Evolutionary conservation across 2,329 filamentous ascomycete genomes (phyloP).

Genomic region (Metarhizium album): DNA sequence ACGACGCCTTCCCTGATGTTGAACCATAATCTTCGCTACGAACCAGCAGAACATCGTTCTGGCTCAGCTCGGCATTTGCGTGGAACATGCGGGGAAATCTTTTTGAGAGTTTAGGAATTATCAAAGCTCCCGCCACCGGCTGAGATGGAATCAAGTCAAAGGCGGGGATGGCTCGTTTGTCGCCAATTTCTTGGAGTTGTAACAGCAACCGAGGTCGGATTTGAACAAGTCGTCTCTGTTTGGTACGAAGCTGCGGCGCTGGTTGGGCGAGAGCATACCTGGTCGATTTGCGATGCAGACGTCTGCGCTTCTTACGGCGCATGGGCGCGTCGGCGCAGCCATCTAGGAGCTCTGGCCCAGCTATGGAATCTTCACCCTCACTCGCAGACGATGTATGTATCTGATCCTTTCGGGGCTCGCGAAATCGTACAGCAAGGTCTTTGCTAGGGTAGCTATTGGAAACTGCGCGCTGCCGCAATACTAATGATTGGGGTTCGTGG

Average conservation of each 20-base stretch:
- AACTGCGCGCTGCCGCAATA: constrained; percentile 18
- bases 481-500: background rate
- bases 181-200: constrained; percentile 58
- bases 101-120: constrained; percentile 47
- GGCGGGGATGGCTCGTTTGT: constrained; percentile 52
- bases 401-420: constrained; percentile 22
- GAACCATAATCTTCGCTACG: constrained; percentile 55
- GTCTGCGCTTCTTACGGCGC: constrained; percentile 30
- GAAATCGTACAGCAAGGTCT: constrained; percentile 37
- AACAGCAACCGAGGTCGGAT: constrained; percentile 58
- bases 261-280: constrained; percentile 59
- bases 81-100: constrained; percentile 54
- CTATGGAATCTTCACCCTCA: constrained; percentile 36
- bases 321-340: constrained; percentile 29
- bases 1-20: constrained; percentile 16
- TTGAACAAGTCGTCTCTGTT: constrained; percentile 56
- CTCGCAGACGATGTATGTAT: constrained; percentile 22
- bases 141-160: constrained; percentile 65
- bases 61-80: constrained; percentile 51
- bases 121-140: constrained; percentile 43
- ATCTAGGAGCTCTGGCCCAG: constrained; percentile 35
- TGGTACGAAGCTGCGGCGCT: constrained; percentile 43
- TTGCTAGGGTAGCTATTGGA: constrained; percentile 29
- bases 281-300: constrained; percentile 44
- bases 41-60: constrained; percentile 61